Percentiles rank a stretch among this genome's conserved stretches.
phyloP scores from a whole-genome alignment of 2,329 filamentous ascomycete species.

The Trichoderma afroharzianum region DNA sequence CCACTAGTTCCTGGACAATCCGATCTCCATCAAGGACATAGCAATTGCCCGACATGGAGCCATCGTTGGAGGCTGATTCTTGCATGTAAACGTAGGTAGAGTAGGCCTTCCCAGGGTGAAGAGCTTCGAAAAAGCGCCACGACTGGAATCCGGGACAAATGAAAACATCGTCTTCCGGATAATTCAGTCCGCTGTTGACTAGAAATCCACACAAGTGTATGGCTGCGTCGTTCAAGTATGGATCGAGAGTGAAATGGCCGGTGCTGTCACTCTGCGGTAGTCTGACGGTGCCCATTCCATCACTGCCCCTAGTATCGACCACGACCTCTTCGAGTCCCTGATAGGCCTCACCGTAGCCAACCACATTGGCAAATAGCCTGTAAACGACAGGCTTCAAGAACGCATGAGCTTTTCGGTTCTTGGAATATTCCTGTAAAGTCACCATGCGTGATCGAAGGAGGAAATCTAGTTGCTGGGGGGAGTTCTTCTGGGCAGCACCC shows the following conservation, averaged over 20 bases:
- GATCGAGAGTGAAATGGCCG: background rate
- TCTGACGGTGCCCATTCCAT: slow-evolving; percentile 6
- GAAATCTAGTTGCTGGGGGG: background rate
- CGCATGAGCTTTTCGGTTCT: background rate
- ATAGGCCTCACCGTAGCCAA: background rate
- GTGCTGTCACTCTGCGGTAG: background rate
- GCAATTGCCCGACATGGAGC: background rate
- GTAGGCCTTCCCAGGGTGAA: background rate
- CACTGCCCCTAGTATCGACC: background rate
- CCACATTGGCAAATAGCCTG: background rate
- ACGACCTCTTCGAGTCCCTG: slow-evolving; percentile 11
- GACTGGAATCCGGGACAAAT: background rate
- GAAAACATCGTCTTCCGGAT: background rate
- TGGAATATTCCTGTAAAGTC: background rate
- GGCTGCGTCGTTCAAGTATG: background rate
- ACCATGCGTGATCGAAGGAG: background rate
- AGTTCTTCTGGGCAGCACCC: background rate
- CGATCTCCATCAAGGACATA: slow-evolving; percentile 2
- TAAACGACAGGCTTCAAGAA: background rate
- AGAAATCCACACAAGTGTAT: background rate
- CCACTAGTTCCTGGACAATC: background rate
- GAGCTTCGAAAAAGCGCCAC: background rate
- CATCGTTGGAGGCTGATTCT: background rate
- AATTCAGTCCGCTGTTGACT: background rate
- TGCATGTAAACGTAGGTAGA: background rate